phyloP scores from a whole-genome alignment of 306 rosid species.

The Pyrus bretschneideri region DNA sequence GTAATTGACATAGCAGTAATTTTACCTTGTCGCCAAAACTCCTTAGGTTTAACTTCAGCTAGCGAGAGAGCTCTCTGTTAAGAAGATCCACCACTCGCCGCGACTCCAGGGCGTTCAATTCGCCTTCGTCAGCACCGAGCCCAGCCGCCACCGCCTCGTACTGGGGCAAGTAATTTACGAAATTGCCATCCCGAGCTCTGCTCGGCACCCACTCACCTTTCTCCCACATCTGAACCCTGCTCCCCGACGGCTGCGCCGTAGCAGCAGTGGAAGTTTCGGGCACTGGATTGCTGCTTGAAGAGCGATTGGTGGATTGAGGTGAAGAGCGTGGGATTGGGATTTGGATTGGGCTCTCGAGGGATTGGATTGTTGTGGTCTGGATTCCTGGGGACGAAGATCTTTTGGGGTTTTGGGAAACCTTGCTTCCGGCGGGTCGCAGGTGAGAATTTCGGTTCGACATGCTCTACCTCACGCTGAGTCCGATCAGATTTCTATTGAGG shows the following conservation, averaged over 20 bases:
- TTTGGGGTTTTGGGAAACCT: constrained; percentile 47
- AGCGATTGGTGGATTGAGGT: constrained; percentile 49
- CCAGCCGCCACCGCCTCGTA: constrained; percentile 96
- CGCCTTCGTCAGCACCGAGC: constrained; percentile 82
- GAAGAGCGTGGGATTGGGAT: constrained; percentile 50
- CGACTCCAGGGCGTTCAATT: constrained; percentile 77
- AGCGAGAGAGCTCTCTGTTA: constrained; percentile 65
- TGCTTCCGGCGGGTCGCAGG: constrained; percentile 34
- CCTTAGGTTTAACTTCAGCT: constrained; percentile 75
- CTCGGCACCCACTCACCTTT: constrained; percentile 37
- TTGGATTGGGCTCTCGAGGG: constrained; percentile 7
- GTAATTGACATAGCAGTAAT: not conserved
- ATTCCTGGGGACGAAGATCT: constrained; percentile 59
- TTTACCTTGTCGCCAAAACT: constrained; percentile 87
- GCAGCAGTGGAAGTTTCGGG: constrained; percentile 9
- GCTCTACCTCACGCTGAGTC: not conserved
- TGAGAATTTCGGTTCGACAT: constrained; percentile 52
- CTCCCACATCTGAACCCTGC: constrained; percentile 33
- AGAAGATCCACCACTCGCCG: constrained; percentile 88
- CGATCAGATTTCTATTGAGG: not conserved
- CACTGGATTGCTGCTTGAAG: constrained; percentile 32
- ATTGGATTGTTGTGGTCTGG: constrained; percentile 36
- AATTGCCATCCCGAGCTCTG: constrained; percentile 38
- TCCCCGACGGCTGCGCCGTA: not conserved
- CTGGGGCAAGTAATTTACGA: constrained; percentile 83